phyloP scores from a whole-genome alignment of 441 rosid genomes.

The Omphalea diandra region DNA sequence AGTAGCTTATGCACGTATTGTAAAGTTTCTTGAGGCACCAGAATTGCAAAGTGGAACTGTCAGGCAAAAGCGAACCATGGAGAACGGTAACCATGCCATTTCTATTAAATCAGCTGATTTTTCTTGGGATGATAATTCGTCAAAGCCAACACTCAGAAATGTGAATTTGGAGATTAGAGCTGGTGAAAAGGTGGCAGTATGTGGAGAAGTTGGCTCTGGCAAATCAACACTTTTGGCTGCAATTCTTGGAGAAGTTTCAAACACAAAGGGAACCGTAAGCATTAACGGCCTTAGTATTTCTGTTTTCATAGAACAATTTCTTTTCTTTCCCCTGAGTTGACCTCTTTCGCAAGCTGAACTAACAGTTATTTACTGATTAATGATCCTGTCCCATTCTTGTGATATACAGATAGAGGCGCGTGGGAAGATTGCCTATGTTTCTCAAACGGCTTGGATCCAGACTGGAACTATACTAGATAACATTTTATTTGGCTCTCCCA shows the following conservation, averaged over 20 bases:
- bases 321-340: background rate
- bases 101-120: constrained; percentile 57
- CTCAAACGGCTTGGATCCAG: constrained; percentile 98
- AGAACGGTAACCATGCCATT: constrained; percentile 36
- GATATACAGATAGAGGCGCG: constrained; percentile 58
- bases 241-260: constrained; percentile 87
- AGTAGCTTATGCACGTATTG: constrained; percentile 76
- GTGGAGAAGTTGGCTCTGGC: constrained; percentile 99
- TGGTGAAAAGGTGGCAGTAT: constrained; percentile 81
- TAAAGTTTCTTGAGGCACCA: constrained; percentile 82
- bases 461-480: constrained; percentile 83
- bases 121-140: constrained; percentile 74
- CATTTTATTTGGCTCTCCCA: constrained; percentile 73
- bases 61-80: constrained; percentile 36
- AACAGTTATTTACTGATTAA: background rate
- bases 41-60: constrained; percentile 64
- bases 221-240: constrained; percentile 91
- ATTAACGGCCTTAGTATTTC: background rate
- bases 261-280: constrained; percentile 70
- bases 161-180: constrained; percentile 54
- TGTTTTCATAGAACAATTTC: background rate
- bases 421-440: constrained; percentile 90
- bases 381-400: constrained; percentile 5
- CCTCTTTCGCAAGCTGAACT: background rate
- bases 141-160: constrained; percentile 60